These are phyloP conservation scores for Talaromyces sp. DNA, from an alignment of 2,329 filamentous ascomycete genomes.

Conservation along the genomic window DNA sequence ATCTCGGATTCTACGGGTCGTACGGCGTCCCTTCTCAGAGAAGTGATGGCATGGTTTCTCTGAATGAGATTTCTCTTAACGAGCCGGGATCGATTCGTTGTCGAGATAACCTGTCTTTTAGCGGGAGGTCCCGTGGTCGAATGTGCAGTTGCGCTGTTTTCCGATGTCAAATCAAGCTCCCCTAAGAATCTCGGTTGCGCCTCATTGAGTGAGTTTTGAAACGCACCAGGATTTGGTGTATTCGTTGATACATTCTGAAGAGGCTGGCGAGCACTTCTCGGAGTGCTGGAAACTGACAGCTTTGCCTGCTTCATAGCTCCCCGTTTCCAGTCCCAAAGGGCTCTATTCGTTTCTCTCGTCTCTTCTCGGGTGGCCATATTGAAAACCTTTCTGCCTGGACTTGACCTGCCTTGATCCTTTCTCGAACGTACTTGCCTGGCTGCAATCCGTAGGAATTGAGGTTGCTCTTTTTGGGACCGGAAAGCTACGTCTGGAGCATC, in stretches of 20 bases:
- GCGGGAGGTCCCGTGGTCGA: background rate
- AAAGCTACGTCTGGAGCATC: constrained; percentile 42
- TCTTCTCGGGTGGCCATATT: constrained; percentile 49
- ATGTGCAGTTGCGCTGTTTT: constrained; percentile 6
- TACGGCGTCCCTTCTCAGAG: constrained; percentile 30
- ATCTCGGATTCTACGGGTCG: constrained; percentile 32
- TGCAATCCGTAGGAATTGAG: constrained; percentile 54
- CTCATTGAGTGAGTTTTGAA: background rate
- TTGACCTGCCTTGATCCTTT: constrained; percentile 47
- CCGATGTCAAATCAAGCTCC: background rate
- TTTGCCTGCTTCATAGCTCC: constrained; percentile 38
- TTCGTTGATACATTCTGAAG: constrained; percentile 22
- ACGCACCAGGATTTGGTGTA: constrained; percentile 9
- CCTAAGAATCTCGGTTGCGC: background rate
- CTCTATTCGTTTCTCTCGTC: constrained; percentile 50
- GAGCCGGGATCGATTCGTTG: background rate
- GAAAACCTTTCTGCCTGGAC: constrained; percentile 49
- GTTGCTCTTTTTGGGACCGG: constrained; percentile 30
- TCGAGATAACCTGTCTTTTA: background rate
- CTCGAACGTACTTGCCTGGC: constrained; percentile 47
- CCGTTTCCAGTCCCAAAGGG: constrained; percentile 48
- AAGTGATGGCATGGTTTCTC: constrained; percentile 32
- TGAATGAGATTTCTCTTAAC: constrained; percentile 30
- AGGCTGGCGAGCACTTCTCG: constrained; percentile 20
- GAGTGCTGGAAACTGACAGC: constrained; percentile 16